Conservation (phyloP, 2,329 filamentous ascomycete species). For the Hymenotorrendiella dingleyae region DNA sequence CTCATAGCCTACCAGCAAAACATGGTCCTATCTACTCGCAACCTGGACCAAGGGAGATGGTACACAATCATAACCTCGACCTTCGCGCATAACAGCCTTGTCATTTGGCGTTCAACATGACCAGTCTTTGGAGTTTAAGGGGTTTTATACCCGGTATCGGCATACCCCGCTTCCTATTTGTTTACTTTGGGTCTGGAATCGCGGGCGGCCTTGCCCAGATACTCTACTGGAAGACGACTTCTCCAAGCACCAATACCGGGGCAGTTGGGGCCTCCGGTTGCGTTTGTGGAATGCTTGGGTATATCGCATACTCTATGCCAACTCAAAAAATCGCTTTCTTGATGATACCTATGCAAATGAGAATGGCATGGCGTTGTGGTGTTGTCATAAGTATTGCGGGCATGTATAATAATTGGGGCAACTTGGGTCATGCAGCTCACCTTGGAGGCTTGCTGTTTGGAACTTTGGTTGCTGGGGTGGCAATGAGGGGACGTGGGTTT, state of each 20-base stretch:
- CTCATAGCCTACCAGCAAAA: neutral
- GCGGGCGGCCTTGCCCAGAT: conserved; percentile 10
- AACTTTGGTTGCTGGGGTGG: neutral
- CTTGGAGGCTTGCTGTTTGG: neutral
- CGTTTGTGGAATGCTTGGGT: neutral
- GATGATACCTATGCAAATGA: neutral
- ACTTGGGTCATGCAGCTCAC: conserved; percentile 1
- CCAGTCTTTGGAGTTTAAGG: conserved; percentile 23
- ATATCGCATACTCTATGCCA: neutral
- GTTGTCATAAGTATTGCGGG: neutral
- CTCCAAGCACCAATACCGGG: neutral
- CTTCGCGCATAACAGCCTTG: conserved; percentile 26
- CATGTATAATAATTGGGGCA: neutral
- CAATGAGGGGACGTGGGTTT: no score
- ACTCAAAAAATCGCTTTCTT: neutral
- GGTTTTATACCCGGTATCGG: conserved; percentile 11
- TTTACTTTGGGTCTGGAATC: conserved; percentile 16
- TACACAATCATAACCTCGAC: conserved; percentile 28
- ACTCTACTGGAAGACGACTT: conserved; percentile 4
- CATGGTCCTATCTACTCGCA: neutral
- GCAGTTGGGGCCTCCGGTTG: conserved; percentile 1
- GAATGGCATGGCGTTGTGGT: neutral
- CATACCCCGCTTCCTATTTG: conserved; percentile 4
- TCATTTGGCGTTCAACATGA: conserved; percentile 31
- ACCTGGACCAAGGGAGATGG: conserved; percentile 14